Evolutionary conservation across 108 stramenopile species (phyloP).

Genomic region (Epithemia pelagica): DNA sequence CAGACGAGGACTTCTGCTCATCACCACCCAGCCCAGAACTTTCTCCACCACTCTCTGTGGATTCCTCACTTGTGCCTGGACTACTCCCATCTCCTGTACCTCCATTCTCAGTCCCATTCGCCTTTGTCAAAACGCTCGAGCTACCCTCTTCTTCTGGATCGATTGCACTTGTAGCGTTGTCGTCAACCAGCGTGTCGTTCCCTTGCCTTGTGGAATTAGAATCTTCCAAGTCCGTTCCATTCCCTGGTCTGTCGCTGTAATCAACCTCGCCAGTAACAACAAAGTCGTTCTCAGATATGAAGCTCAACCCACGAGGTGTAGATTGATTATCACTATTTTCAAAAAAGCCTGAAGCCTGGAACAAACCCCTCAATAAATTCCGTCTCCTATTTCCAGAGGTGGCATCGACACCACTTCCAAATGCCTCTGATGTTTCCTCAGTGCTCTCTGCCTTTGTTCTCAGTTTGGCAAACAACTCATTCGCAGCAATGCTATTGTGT

Average conservation of each 20-base stretch:
- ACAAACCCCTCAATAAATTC: neutral
- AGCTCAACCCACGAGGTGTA: neutral
- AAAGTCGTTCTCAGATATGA: neutral
- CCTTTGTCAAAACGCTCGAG: neutral
- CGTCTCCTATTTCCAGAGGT: too few species aligned
- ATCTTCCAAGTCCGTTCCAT: neutral
- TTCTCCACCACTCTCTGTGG: neutral
- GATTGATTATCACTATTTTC: neutral
- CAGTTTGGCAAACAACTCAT: neutral
- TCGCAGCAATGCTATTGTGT: neutral
- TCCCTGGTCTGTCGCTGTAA: neutral
- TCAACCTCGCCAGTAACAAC: neutral
- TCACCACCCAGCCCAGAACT: neutral
- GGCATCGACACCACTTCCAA: too few species aligned
- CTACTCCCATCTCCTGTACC: neutral
- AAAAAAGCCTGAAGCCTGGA: neutral
- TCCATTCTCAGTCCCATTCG: neutral
- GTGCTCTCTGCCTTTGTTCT: neutral
- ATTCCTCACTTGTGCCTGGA: neutral
- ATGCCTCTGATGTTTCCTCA: neutral
- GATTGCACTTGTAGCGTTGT: neutral
- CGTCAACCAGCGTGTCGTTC: neutral
- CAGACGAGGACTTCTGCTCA: neutral
- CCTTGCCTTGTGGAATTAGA: neutral
- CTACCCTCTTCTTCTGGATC: neutral